Base-by-base conservation (phyloP, 176 grass and related monocot species). In the Phoenix roebelenii region DNA sequence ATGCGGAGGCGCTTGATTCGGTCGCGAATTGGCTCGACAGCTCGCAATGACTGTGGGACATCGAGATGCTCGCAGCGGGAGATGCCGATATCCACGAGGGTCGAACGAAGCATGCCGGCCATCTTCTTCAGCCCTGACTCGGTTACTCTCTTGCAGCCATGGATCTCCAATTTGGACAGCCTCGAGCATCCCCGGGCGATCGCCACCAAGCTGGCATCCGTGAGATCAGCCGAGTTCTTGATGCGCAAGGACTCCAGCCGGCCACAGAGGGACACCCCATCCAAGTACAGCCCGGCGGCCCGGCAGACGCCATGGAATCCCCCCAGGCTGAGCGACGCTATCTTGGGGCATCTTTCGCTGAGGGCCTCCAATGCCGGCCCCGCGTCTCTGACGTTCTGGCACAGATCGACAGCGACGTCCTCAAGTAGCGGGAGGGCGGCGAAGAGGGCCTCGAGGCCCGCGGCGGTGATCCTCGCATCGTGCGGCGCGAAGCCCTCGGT, bases 251-350 rank as follows among this genome's bases (percentile, higher is more conserved):
- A 81, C 57, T 89, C 81, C 73, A 98, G 64, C 3, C 76, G 79
- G 2, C 94, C 94, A 14, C 85, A 93, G 22, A 98, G 85, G 5
- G 94, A 64, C 53, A 98, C 71, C 5, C 94, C 94, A 14, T 98
- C 84, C 10, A 98, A 80, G 76, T 93, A 71, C 55, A 81, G 44
- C 76, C 79, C 89, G 5, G 71, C 23, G 30, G 80, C 88, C 73
- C 72, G 85, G 61, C 94, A 98, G 25, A 98, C 19, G 3, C 94
- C 82, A 51, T 89, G 88, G 53, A 98, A 98, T 30, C 76, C 73
- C 9, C 94, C 94, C 39, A 98, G 68, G 12, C 81, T 81, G 51
- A 98, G 57, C 49, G 70, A 71, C 65, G 74, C 88, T 54, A 98
- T 66, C 67, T 17, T 58, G 1, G 70, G 84, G 72, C 94, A 82